phyloP scores from a whole-genome alignment of 2,329 filamentous ascomycete genomes.

The Aureobasidium vineae region DNA sequence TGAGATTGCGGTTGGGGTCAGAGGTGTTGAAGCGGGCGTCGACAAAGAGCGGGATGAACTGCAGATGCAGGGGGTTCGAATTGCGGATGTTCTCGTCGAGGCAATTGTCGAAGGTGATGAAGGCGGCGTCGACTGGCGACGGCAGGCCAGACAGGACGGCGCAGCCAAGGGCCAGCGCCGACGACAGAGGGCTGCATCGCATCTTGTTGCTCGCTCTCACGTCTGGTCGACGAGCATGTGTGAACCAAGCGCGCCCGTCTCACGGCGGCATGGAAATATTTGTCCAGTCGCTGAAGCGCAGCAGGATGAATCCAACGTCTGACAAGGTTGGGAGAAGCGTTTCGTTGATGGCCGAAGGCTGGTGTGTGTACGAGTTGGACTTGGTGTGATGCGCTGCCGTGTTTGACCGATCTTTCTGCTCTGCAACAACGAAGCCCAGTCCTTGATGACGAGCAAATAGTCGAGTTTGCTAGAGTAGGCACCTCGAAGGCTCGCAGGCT shows the following conservation, averaged over 20 bases:
- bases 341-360: conserved; percentile 1
- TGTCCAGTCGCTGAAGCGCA: background rate
- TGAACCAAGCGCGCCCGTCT: conserved; percentile 5
- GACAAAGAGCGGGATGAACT: conserved; percentile 75
- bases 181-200: background rate
- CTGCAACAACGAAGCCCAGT: background rate
- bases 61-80: conserved; percentile 60
- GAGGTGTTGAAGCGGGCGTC: conserved; percentile 69
- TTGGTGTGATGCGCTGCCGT: background rate
- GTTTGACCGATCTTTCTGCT: background rate
- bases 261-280: conserved; percentile 17
- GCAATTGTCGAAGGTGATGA: conserved; percentile 82
- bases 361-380: background rate
- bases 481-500: background rate
- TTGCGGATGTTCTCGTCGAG: conserved; percentile 60
- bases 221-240: conserved; percentile 23
- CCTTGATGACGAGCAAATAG: background rate
- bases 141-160: background rate
- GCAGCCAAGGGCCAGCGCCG: conserved; percentile 5
- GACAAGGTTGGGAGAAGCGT: conserved; percentile 15
- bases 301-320: conserved; percentile 12
- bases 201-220: conserved; percentile 5
- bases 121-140: conserved; percentile 55
- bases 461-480: too few species aligned
- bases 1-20: conserved; percentile 62